Evolutionary conservation across 192 early-diverging fungal species (phyloP).

Genomic region (Linnemannia hyalina): DNA sequence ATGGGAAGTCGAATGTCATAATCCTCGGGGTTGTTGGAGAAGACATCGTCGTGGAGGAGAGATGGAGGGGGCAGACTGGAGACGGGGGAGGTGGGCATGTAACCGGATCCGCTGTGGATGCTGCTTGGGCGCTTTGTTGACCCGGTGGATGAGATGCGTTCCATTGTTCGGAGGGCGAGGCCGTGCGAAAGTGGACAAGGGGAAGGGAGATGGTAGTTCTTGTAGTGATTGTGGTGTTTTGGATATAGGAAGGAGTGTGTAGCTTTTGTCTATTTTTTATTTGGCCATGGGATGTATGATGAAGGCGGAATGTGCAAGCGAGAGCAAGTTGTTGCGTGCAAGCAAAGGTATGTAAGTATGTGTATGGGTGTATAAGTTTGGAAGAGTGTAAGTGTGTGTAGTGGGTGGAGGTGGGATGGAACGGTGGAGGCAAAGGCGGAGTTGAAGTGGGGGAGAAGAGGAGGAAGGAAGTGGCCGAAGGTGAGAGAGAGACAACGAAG

Average conservation of each 20-base stretch:
- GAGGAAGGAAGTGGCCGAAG: not conserved
- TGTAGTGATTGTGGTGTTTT: not conserved
- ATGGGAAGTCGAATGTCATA: slow-evolving; percentile 52
- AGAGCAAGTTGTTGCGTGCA: not conserved
- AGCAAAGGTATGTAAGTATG: not conserved
- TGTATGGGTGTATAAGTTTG: not conserved
- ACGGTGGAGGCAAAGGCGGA: slow-evolving; percentile 3
- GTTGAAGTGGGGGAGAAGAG: not conserved
- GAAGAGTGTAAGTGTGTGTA: not conserved
- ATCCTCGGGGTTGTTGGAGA: slow-evolving; percentile 55
- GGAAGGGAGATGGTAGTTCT: too few species aligned
- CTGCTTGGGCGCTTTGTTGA: slow-evolving; percentile 37
- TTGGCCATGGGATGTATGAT: too few species aligned
- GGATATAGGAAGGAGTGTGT: not conserved
- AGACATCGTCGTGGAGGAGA: slow-evolving; percentile 30
- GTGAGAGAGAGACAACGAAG: not conserved
- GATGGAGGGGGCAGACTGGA: slow-evolving; percentile 18
- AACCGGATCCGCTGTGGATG: slow-evolving; percentile 27
- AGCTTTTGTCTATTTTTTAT: not conserved
- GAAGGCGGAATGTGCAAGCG: not conserved
- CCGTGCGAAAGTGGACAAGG: not conserved
- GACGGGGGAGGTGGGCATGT: slow-evolving; percentile 28
- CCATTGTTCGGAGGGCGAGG: slow-evolving; percentile 25
- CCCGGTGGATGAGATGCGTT: slow-evolving; percentile 50
- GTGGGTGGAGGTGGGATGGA: not conserved